Conservation (phyloP, 129 eudicot genomes). For the Cynara cardunculus region DNA sequence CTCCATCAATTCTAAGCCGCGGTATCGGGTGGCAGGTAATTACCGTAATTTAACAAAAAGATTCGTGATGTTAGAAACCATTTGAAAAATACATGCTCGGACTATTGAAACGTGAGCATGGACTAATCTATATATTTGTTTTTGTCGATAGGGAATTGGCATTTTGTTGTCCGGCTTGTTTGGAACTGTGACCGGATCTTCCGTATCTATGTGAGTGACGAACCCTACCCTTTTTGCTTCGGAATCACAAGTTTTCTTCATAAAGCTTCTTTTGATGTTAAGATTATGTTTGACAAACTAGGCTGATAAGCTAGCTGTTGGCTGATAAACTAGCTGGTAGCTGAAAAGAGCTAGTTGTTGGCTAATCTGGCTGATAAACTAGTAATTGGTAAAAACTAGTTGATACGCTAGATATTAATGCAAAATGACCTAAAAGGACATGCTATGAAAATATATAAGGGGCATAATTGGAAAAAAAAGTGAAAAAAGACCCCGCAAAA, state of each 20-base stretch:
- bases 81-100: background rate
- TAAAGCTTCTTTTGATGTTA: background rate
- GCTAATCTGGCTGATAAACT: too few species aligned
- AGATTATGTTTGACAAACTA: background rate
- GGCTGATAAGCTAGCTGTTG: background rate
- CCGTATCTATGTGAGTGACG: slow-evolving; percentile 61
- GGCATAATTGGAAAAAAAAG: background rate
- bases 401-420: background rate
- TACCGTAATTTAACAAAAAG: background rate
- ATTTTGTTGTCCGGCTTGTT: slow-evolving; percentile 60
- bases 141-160: slow-evolving; percentile 56
- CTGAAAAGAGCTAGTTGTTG: too few species aligned
- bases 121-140: background rate
- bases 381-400: too few species aligned
- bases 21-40: slow-evolving; percentile 85
- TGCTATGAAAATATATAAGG: background rate
- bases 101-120: background rate
- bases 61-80: background rate
- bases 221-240: background rate
- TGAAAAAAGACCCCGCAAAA: background rate
- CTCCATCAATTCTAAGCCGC: slow-evolving; percentile 74
- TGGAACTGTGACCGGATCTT: slow-evolving; percentile 62
- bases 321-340: background rate
- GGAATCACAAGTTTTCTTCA: background rate
- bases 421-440: background rate